phyloP scores from a whole-genome alignment of 2,329 filamentous ascomycete species.

The Aureobasidium leucospermi region DNA sequence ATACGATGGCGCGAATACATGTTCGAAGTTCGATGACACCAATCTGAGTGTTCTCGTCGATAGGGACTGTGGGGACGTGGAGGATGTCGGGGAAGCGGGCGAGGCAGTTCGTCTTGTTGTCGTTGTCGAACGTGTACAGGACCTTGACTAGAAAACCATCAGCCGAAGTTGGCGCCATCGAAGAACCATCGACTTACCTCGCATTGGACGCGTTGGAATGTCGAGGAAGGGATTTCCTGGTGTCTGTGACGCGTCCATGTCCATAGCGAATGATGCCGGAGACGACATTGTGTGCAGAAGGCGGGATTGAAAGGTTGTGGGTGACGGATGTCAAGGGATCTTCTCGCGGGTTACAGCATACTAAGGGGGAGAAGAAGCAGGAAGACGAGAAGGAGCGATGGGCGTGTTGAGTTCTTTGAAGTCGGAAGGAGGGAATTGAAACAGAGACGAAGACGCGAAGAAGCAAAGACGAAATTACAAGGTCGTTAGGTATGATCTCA shows the following conservation, averaged over 20 bases:
- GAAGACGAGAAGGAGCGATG: neutral
- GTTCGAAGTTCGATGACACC: slow-evolving; percentile 81
- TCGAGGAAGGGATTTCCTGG: slow-evolving; percentile 23
- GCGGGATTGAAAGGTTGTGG: neutral
- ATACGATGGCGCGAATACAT: slow-evolving; percentile 75
- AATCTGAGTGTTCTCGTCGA: slow-evolving; percentile 75
- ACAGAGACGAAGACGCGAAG: slow-evolving; percentile 3
- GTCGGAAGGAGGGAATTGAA: neutral
- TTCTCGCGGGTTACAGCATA: slow-evolving; percentile 6
- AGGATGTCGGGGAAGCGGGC: slow-evolving; percentile 76
- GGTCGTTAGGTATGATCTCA: neutral
- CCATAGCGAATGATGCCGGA: slow-evolving; percentile 15
- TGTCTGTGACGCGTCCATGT: slow-evolving; percentile 15
- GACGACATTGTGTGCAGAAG: slow-evolving; percentile 15
- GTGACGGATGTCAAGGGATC: slow-evolving; percentile 1
- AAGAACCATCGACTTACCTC: slow-evolving; percentile 25
- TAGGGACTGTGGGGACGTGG: slow-evolving; percentile 67
- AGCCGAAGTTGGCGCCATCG: slow-evolving; percentile 1
- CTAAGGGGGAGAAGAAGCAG: neutral
- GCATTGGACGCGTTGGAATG: slow-evolving; percentile 38
- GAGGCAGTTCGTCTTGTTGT: slow-evolving; percentile 81
- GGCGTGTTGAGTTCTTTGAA: neutral
- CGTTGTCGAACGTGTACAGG: slow-evolving; percentile 89
- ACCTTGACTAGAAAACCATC: slow-evolving; percentile 66
- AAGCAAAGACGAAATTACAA: slow-evolving; percentile 10